Evolutionary conservation across 208 protist species (phyloP).

Genomic region (Baffinella frigidus): DNA sequence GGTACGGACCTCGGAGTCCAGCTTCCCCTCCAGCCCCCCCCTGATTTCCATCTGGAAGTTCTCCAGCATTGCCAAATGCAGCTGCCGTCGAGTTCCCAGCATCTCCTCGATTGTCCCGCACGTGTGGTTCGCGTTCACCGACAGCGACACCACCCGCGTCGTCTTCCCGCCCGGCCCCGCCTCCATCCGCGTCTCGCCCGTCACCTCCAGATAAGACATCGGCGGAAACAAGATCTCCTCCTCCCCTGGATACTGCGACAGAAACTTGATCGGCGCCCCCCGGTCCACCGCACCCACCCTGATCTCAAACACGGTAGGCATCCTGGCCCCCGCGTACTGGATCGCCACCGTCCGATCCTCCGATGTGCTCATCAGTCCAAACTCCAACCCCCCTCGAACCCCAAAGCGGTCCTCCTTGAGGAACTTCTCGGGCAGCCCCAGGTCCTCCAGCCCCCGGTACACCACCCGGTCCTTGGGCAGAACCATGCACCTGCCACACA

Average conservation of each 20-base stretch:
- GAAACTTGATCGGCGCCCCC: not conserved
- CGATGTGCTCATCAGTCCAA: constrained; percentile 30
- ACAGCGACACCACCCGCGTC: not conserved
- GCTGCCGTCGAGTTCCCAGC: too few species aligned
- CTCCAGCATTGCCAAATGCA: too few species aligned
- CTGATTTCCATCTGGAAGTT: not conserved
- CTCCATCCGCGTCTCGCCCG: not conserved
- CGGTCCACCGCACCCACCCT: constrained; percentile 16
- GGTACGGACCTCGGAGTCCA: not conserved
- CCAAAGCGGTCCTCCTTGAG: constrained; percentile 4
- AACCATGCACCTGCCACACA: too few species aligned
- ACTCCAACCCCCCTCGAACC: constrained; percentile 1
- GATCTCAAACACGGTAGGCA: constrained; percentile 42
- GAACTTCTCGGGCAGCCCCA: not conserved
- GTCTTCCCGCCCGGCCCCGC: not conserved
- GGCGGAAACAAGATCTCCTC: constrained; percentile 15
- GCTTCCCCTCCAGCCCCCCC: not conserved
- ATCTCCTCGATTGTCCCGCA: too few species aligned
- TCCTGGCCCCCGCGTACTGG: constrained; percentile 13
- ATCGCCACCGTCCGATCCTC: not conserved
- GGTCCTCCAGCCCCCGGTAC: not conserved
- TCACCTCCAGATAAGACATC: constrained; percentile 42
- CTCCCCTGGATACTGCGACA: constrained; percentile 29
- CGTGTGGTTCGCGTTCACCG: too few species aligned
- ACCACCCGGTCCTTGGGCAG: constrained; percentile 6